Evolutionary conservation across 495 filamentous ascomycete genomes (phyloP), one percentile per base, ranked within the genome.

Genomic region (Beverwykella pulmonaria): DNA sequence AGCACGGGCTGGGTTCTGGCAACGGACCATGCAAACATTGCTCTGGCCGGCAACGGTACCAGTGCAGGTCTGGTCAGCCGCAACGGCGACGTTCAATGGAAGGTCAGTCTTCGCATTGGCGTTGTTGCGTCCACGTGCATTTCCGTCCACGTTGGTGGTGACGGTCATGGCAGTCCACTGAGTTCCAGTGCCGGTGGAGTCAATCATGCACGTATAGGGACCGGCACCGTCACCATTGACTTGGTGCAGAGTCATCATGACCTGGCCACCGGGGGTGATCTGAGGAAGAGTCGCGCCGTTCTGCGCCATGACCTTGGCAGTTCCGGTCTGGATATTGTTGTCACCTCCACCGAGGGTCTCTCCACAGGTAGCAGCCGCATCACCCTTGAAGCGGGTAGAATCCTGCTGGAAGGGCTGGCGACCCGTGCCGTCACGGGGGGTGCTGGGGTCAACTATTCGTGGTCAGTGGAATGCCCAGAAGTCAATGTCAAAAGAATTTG

Each of bases 211-310:
- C 1, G 74, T 69, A 66, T 82, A 85, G 1, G 82, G 83, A 0
- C 83, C 83, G 19, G 82, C 82, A 27, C 82, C 83, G 65, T 85
- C 82, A 22, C 79, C 81, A 61, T 84, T 85, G 59, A 84, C 81
- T 61, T 84, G 82, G 64, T 84, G 72, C 36, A 85, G 76, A 1
- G 81, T 84, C 83, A 85, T 84, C 49, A 69, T 69, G 23, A 85
- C 57, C 49, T 76, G 44, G 23, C 83, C 83, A 29, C 81, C 82
- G 2, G 71, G 67, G 0, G 74, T 79, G 63, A 85, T 71, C 64
- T 84, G 79, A 0, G 83, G 82, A 17, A 85, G 79, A 4, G 79
- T 83, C 63, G 77, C 76, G 34, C 71, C 69, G 44, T 56, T 66
- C 17, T 20, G 46, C 17, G 73, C 75, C 65, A 84, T 70, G 70